These are phyloP conservation scores for Bryoerythrophyllum caledonicum DNA, from an alignment of 225 moss, liverwort and hornwort genomes.

Conservation along the genomic window DNA sequence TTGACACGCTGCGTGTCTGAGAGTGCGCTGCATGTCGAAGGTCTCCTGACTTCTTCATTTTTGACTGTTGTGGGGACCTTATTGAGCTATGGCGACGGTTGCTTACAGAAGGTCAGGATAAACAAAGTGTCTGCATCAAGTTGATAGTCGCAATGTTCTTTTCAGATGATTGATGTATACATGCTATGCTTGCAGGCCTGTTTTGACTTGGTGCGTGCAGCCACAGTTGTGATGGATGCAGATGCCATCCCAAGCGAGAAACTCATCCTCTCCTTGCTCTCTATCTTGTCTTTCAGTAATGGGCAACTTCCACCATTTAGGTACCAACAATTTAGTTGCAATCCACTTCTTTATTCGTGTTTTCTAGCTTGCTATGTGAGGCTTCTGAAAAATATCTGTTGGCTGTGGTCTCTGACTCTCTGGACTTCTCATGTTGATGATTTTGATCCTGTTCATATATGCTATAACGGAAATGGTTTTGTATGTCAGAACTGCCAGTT, in stretches of 20 bases:
- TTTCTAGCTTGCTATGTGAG: conserved; percentile 14
- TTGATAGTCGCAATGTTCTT: not conserved
- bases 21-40: conserved; percentile 78
- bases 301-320: conserved; percentile 67
- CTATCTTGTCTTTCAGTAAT: conserved; percentile 56
- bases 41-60: conserved; percentile 76
- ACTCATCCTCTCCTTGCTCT: conserved; percentile 74
- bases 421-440: not conserved
- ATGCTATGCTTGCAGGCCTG: conserved; percentile 57
- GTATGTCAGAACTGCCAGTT: conserved; percentile 67
- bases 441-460: conserved; percentile 2
- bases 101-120: conserved; percentile 69
- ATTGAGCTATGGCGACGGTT: conserved; percentile 67
- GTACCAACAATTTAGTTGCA: conserved; percentile 30
- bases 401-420: not conserved
- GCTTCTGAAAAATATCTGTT: conserved; percentile 11
- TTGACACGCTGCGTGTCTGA: conserved; percentile 76
- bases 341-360: not conserved
- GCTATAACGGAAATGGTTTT: conserved; percentile 8
- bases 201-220: conserved; percentile 79
- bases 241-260: conserved; percentile 88
- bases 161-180: conserved; percentile 12
- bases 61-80: conserved; percentile 68
- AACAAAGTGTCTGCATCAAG: too few species aligned
- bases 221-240: conserved; percentile 80